These are phyloP conservation scores for Helicocarpus griseus DNA, from an alignment of 2,329 filamentous ascomycete species.

Conservation along the genomic window DNA sequence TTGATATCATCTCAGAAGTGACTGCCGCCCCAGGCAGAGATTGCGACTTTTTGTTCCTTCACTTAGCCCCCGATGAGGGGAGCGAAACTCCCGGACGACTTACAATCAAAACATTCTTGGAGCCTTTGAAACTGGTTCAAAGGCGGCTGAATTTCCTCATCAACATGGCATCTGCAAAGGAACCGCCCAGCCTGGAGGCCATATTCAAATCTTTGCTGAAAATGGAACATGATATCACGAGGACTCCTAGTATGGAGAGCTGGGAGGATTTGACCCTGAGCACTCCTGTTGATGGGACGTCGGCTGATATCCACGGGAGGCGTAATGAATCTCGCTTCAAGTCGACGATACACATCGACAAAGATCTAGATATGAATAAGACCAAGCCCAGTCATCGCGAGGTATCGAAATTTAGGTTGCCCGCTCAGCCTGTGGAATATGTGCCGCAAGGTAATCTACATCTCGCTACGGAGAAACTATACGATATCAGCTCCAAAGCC, in stretches of 20 bases:
- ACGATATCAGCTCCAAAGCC: slow-evolving; percentile 85
- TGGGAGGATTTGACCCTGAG: slow-evolving; percentile 72
- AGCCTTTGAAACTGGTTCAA: slow-evolving; percentile 73
- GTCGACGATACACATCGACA: slow-evolving; percentile 52
- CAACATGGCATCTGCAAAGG: slow-evolving; percentile 64
- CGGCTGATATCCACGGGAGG: slow-evolving; percentile 27
- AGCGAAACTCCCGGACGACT: slow-evolving; percentile 60
- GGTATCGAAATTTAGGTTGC: slow-evolving; percentile 68
- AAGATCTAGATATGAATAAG: slow-evolving; percentile 44
- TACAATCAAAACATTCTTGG: slow-evolving; percentile 86
- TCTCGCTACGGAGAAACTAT: slow-evolving; percentile 67
- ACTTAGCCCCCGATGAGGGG: slow-evolving; percentile 57
- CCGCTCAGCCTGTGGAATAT: slow-evolving; percentile 69
- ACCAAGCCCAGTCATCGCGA: slow-evolving; percentile 28
- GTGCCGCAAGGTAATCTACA: slow-evolving; percentile 72
- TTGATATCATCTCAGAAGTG: slow-evolving; percentile 75
- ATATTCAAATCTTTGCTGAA: slow-evolving; percentile 63
- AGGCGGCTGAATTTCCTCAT: slow-evolving; percentile 76
- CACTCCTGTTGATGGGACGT: slow-evolving; percentile 48
- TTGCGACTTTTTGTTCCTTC: slow-evolving; percentile 85
- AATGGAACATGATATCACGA: slow-evolving; percentile 56
- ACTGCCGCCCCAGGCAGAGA: slow-evolving; percentile 82
- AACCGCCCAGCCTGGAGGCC: slow-evolving; percentile 58
- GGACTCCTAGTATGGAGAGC: slow-evolving; percentile 70
- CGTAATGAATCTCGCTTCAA: slow-evolving; percentile 43